Evolutionary conservation across 129 eudicot genomes (phyloP).

Genomic region (Cynara cardunculus): DNA sequence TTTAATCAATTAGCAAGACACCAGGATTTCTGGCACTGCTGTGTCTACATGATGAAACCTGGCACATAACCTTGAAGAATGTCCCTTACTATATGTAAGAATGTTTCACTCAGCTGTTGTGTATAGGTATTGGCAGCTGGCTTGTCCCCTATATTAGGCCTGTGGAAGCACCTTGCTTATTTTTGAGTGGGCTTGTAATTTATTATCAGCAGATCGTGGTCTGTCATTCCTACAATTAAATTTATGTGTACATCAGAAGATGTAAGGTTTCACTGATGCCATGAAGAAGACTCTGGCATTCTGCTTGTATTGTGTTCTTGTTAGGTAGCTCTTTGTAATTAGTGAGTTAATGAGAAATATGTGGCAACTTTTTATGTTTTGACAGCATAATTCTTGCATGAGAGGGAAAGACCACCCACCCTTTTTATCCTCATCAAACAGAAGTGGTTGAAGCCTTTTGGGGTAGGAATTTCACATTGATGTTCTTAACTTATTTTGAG

Average conservation of each 20-base stretch:
- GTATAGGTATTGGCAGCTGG: neutral
- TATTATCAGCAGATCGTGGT: neutral
- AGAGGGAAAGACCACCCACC: constrained; percentile 17
- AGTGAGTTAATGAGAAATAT: constrained; percentile 8
- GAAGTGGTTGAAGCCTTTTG: neutral
- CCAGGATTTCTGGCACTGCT: constrained; percentile 31
- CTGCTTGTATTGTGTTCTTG: constrained; percentile 14
- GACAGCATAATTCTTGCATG: constrained; percentile 7
- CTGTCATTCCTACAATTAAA: neutral
- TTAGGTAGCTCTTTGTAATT: constrained; percentile 6
- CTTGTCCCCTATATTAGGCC: neutral
- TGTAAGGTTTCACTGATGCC: neutral
- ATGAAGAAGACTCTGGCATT: neutral
- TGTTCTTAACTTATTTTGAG: neutral
- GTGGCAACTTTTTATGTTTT: constrained; percentile 1
- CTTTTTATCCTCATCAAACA: constrained; percentile 2
- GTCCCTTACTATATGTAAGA: constrained; percentile 1
- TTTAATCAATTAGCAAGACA: constrained; percentile 6
- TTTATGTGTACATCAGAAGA: neutral
- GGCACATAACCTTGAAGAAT: constrained; percentile 13
- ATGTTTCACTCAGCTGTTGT: constrained; percentile 3
- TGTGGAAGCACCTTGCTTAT: neutral
- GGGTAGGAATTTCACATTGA: neutral
- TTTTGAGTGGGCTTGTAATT: neutral
- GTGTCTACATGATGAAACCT: constrained; percentile 28